Conservation (phyloP, 2,329 filamentous ascomycete species). For the Claviceps spartinae region DNA sequence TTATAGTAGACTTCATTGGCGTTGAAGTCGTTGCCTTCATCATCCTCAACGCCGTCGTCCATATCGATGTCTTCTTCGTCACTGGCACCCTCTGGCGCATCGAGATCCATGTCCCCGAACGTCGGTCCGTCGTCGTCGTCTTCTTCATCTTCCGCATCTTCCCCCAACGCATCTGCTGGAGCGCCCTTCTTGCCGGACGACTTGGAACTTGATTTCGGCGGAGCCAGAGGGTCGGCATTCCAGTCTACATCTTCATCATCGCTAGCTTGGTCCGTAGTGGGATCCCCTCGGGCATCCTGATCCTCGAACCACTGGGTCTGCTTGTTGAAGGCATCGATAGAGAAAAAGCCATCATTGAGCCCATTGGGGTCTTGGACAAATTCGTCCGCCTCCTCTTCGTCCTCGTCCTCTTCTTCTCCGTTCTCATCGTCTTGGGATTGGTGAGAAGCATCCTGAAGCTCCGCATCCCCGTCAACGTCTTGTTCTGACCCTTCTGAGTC, state of each 20-base stretch:
- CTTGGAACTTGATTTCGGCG: conserved; percentile 16
- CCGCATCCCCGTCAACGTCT: conserved; percentile 16
- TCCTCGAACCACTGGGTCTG: conserved; percentile 82
- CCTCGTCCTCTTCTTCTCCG: conserved; percentile 18
- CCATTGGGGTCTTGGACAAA: conserved; percentile 54
- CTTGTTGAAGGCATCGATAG: conserved; percentile 93
- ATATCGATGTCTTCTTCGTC: conserved; percentile 49
- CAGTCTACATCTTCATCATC: conserved; percentile 85
- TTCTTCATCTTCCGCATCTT: conserved; percentile 27
- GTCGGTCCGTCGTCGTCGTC: conserved; percentile 69
- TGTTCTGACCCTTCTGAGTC: conserved; percentile 12
- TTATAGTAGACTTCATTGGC: conserved; percentile 84
- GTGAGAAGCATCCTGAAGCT: conserved; percentile 21
- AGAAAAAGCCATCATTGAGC: conserved; percentile 96
- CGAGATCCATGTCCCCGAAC: conserved; percentile 65
- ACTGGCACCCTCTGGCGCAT: conserved; percentile 56
- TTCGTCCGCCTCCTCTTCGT: conserved; percentile 26
- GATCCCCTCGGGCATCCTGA: conserved; percentile 65
- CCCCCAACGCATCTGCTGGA: conserved; percentile 15
- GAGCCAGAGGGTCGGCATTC: conserved; percentile 58
- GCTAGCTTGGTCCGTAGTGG: conserved; percentile 57
- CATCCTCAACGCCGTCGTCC: conserved; percentile 27
- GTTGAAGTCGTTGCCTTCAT: conserved; percentile 49
- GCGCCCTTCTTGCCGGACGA: conserved; percentile 18
- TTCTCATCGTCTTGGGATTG: conserved; percentile 22